Conservation (phyloP, 2,329 filamentous ascomycete genomes). For the Aureobasidium sp. region DNA sequence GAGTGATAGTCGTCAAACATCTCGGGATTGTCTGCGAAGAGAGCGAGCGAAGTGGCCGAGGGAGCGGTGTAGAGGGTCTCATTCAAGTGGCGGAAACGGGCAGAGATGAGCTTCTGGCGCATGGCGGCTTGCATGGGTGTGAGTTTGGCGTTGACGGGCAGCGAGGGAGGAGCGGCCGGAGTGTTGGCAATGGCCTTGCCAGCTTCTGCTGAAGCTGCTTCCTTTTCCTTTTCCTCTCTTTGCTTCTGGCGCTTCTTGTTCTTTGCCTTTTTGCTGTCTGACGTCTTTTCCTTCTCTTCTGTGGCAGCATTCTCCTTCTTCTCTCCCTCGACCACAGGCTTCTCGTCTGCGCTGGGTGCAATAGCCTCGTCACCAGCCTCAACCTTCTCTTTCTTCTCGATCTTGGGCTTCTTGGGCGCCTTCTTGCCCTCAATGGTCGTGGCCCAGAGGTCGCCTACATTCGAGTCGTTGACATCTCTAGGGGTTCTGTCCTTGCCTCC, state of each 20-base stretch:
- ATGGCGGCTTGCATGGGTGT: slow-evolving; percentile 91
- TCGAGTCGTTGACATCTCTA: slow-evolving; percentile 52
- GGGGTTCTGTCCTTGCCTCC: slow-evolving; percentile 26
- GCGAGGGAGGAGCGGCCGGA: slow-evolving; percentile 22
- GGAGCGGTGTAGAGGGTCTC: slow-evolving; percentile 92
- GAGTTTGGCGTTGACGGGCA: slow-evolving; percentile 50
- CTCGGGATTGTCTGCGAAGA: slow-evolving; percentile 79
- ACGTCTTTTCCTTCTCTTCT: slow-evolving; percentile 27
- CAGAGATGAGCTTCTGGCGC: slow-evolving; percentile 88
- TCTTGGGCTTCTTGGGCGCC: slow-evolving; percentile 22
- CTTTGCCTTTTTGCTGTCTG: slow-evolving; percentile 22
- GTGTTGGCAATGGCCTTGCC: slow-evolving; percentile 21
- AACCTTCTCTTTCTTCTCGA: slow-evolving; percentile 31
- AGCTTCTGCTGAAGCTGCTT: slow-evolving; percentile 32
- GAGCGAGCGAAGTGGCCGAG: slow-evolving; percentile 69
- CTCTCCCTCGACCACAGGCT: slow-evolving; percentile 18
- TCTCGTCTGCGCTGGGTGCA: slow-evolving; percentile 19
- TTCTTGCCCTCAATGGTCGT: slow-evolving; percentile 46
- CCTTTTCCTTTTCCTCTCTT: slow-evolving; percentile 14
- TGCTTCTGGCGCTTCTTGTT: slow-evolving; percentile 17
- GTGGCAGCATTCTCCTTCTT: slow-evolving; percentile 27
- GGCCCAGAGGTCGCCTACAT: slow-evolving; percentile 73
- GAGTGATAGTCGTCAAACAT: slow-evolving; percentile 96
- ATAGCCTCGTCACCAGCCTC: slow-evolving; percentile 16
- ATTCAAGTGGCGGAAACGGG: slow-evolving; percentile 94